Base-by-base conservation (phyloP, 1,284 basidiomycete species). In the Peniophora sp. region DNA sequence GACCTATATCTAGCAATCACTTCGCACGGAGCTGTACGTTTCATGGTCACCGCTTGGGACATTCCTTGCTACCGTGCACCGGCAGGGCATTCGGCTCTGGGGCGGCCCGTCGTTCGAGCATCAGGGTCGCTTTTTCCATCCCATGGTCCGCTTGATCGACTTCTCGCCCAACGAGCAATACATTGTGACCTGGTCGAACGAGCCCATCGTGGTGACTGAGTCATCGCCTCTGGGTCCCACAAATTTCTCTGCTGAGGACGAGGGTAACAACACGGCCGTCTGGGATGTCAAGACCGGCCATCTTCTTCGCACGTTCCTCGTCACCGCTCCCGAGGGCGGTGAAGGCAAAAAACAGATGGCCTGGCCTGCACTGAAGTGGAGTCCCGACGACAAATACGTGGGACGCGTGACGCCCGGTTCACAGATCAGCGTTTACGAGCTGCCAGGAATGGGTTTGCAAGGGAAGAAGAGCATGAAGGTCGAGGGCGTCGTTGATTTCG, bases 291-390 rank as follows among this genome's bases (percentile, higher is more conserved):
- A 93, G 69, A 89, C 95, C 16, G 92, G 92, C 32, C 81, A 90
- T 59, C 80, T 98, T 27, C 81, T 99, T 50, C 91, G 97, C 53
- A 96, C 96, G 2, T 99, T 99, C 73, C 86, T 92, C 19, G 78
- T 81, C n/a, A 66, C 70, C 46, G 68, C 70, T 44, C 71, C 71
- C 50, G 83, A 85, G 55, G 74, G 75, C 11, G 27, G 6, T 12
- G 73, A 76, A 14, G 69, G 71, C 54, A 92, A 89, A 69, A 86
- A 85, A 59, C 85, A 88, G 62, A 85, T 92, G 81, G 83, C 83
- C 59, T 99, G 97, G 96, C 97, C 97, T 8, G 85, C 87, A 41
- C 76, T 99, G 64, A 98, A 98, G 74, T 99, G 96, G 96, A 97
- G 92, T 57, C 83, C 92, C 2, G 97, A 99, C 68, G 97, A 98